These are phyloP conservation scores for Fusarium mundagurra DNA, from an alignment of 2,329 filamentous ascomycete genomes.

Conservation along the genomic window DNA sequence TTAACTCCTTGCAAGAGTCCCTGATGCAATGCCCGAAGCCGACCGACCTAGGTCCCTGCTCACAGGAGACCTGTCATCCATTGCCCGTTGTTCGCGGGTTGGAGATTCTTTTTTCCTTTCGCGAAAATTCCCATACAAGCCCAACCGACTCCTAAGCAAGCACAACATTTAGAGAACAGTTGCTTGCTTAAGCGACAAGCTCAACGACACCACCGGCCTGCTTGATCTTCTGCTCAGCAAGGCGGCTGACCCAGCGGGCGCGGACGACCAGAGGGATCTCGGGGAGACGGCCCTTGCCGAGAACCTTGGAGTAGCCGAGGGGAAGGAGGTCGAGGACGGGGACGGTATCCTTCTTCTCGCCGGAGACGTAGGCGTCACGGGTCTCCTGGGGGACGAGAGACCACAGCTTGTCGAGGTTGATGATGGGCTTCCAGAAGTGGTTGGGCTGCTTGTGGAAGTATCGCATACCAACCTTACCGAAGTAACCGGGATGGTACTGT, in stretches of 20 bases:
- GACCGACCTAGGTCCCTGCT: constrained; percentile 48
- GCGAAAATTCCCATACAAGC: constrained; percentile 44
- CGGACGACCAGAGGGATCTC: constrained; percentile 93
- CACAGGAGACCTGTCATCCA: constrained; percentile 39
- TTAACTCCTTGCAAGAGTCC: constrained; percentile 54
- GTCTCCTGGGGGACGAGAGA: constrained; percentile 92
- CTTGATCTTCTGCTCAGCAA: constrained; percentile 99
- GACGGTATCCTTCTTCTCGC: constrained; percentile 86
- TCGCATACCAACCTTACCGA: constrained; percentile 95
- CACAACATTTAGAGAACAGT: constrained; percentile 29
- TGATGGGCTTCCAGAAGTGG: constrained; percentile 97
- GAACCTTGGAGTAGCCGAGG: constrained; percentile 97
- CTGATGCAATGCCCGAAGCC: constrained; percentile 56
- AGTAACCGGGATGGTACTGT: constrained; percentile 98
- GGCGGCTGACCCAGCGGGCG: constrained; percentile 92
- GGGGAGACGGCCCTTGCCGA: constrained; percentile 97
- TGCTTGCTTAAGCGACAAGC: constrained; percentile 78
- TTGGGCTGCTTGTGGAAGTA: constrained; percentile 97
- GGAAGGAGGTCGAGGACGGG: constrained; percentile 98
- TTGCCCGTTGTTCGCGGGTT: constrained; percentile 32
- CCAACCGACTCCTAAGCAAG: constrained; percentile 44
- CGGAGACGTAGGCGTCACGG: constrained; percentile 89
- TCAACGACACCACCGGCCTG: constrained; percentile 96
- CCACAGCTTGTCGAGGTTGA: constrained; percentile 99
- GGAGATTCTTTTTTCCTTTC: constrained; percentile 43